Evolutionary conservation across 257 asterid species (phyloP).

Genomic region (Solanum lignicaule): DNA sequence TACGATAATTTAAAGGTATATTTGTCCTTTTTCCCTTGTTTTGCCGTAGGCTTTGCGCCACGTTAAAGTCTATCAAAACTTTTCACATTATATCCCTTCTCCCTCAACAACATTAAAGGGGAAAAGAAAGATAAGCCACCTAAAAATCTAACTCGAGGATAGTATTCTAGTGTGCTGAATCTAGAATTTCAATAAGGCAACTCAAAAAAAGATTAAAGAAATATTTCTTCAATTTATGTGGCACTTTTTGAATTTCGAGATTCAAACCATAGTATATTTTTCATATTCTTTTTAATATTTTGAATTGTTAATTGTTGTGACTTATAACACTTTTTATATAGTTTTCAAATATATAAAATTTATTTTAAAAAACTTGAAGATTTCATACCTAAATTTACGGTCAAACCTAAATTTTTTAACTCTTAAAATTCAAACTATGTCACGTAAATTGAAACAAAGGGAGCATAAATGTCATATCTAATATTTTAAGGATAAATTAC

Average conservation of each 20-base stretch:
- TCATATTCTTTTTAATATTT: no score
- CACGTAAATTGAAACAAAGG: background rate
- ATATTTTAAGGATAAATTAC: no score
- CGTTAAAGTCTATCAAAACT: background rate
- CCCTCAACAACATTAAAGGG: background rate
- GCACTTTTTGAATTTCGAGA: no score
- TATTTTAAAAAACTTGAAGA: background rate
- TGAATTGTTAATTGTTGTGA: background rate
- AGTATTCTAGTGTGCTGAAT: background rate
- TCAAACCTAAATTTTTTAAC: no score
- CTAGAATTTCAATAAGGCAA: background rate
- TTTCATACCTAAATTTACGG: no score
- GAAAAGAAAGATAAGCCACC: background rate
- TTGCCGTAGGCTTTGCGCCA: background rate
- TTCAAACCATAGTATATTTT: no score
- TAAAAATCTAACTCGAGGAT: background rate
- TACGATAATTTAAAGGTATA: no score
- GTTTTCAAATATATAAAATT: no score
- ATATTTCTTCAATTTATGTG: background rate
- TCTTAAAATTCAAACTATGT: no score
- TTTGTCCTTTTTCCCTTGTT: background rate
- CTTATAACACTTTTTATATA: no score
- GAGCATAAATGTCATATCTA: background rate
- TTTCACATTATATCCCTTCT: background rate
- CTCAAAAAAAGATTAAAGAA: background rate